Base-by-base conservation (phyloP, 208 protist species). In the Porcisia deanei region DNA sequence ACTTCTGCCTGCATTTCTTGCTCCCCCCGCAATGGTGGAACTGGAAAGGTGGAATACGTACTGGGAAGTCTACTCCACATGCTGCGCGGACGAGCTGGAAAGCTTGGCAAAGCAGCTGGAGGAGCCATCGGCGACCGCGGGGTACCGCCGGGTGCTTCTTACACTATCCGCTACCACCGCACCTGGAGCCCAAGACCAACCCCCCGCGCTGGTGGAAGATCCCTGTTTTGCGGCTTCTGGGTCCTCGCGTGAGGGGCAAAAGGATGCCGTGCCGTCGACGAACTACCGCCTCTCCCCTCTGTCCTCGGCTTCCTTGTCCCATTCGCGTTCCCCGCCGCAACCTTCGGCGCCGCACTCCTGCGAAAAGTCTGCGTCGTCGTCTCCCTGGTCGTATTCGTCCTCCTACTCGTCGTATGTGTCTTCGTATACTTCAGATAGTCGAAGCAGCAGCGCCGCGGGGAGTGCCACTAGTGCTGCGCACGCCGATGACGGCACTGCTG, bases 31-130 rank as follows among this genome's bases (percentile, higher is more conserved):
- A n/a, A 72, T 75, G 64, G 72, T 93, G 14, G 54, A 80, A 65
- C 76, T 81, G n/a, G 57, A 87, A 43, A 20, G 79, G 69, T 95
- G 91, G 91, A 92, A 95, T 64, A 14, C 72, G 2, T 95, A 93
- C 80, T 95, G 91, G 91, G 78, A 81, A 16, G 72, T 60, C 2
- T 85, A 69, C 57, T 81, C 81, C 10, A 54, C 39, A 12, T 74
- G 68, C 61, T 85, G 72, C 47, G 76, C 70, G 6, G 81, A 81
- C 18, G 67, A 65, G 53, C 41, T 85, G 59, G 81, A 80, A 43
- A 45, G 52, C 0, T 64, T 85, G 30, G 72, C 76, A 5, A 64
- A 60, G 76, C 66, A 69, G 49, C 61, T 80, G 49, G 55, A 52
- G 39, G 61, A 22, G n/a, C 49, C 59, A 41, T 25, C 71, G 20